phyloP scores from a whole-genome alignment of 139 green algal genomes.

The Trebouxia sp. region DNA sequence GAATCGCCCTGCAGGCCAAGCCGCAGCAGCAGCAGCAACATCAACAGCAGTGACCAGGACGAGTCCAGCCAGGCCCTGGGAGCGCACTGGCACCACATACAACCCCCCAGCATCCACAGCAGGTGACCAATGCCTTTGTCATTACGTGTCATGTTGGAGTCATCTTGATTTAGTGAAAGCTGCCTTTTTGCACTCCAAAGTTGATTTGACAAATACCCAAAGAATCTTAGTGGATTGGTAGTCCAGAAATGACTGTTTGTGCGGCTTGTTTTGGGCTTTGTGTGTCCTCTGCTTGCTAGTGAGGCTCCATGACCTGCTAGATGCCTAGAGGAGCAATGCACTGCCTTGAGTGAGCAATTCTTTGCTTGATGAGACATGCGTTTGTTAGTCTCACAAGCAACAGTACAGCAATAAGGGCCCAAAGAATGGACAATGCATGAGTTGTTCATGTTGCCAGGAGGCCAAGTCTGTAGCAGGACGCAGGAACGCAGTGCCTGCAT shows the following conservation, averaged over 20 bases:
- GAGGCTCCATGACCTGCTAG: too few relatives aligned
- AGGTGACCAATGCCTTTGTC: not conserved
- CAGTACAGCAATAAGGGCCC: too few relatives aligned
- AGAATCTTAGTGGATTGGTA: constrained; percentile 48
- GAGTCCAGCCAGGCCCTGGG: constrained; percentile 10
- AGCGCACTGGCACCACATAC: constrained; percentile 15
- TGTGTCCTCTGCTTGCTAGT: too few relatives aligned
- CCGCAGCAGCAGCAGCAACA: not conserved
- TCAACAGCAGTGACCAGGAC: not conserved
- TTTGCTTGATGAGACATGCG: too few relatives aligned
- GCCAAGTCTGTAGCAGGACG: too few relatives aligned
- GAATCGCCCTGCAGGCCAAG: constrained; percentile 17
- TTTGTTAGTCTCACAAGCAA: too few relatives aligned
- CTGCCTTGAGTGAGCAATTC: too few relatives aligned
- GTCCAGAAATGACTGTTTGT: constrained; percentile 34
- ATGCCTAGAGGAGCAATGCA: too few relatives aligned
- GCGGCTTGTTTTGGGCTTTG: not conserved
- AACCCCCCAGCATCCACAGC: not conserved
- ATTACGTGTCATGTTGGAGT: not conserved
- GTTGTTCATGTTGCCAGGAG: too few relatives aligned
- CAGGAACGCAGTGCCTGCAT: too few relatives aligned
- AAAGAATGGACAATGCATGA: too few relatives aligned
- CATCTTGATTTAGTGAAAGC: not conserved
- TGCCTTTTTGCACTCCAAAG: constrained; percentile 29
- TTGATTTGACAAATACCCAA: constrained; percentile 35